These are phyloP conservation scores for Phyllosticta citrichinensis DNA, from an alignment of 2,329 filamentous ascomycete species.

Conservation along the genomic window DNA sequence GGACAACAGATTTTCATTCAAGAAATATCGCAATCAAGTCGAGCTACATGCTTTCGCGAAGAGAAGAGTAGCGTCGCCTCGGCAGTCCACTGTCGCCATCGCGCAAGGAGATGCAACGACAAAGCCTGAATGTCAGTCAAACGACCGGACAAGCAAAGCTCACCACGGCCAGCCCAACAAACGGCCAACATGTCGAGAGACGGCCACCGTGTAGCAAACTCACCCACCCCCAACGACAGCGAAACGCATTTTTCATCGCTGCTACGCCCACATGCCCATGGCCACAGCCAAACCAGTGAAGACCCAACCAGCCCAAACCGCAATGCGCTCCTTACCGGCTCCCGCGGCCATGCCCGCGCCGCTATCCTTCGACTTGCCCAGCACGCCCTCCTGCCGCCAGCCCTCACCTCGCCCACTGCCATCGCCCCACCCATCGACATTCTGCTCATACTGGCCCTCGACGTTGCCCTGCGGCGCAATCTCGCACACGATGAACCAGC, in stretches of 20 bases:
- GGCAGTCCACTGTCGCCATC: too few relatives aligned
- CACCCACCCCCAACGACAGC: too few relatives aligned
- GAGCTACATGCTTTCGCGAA: too few relatives aligned
- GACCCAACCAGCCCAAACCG: not conserved
- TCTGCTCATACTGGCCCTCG: slow-evolving; percentile 22
- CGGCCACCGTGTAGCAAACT: too few relatives aligned
- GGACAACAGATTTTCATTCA: too few relatives aligned
- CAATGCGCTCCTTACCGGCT: not conserved
- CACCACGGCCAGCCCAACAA: too few relatives aligned
- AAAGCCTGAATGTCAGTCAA: too few relatives aligned
- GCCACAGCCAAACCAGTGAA: not conserved
- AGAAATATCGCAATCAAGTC: too few relatives aligned
- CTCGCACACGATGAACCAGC: slow-evolving; percentile 24
- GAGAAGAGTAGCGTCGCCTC: too few relatives aligned
- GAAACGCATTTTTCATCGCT: not conserved
- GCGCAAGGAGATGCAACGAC: too few relatives aligned
- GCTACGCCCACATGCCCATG: not conserved
- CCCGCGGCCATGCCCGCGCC: not conserved
- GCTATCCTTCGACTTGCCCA: not conserved
- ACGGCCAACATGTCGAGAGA: too few relatives aligned
- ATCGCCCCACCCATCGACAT: slow-evolving; percentile 19
- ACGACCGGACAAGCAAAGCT: too few relatives aligned
- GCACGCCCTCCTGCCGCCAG: not conserved
- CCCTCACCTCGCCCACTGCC: not conserved
- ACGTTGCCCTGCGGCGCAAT: slow-evolving; percentile 30